Percentiles rank a stretch among this genome's conserved stretches.
These are phyloP conservation scores for Alisma plantagoaquatica DNA, from an alignment of 106 monocot genomes.

Conservation along the genomic window DNA sequence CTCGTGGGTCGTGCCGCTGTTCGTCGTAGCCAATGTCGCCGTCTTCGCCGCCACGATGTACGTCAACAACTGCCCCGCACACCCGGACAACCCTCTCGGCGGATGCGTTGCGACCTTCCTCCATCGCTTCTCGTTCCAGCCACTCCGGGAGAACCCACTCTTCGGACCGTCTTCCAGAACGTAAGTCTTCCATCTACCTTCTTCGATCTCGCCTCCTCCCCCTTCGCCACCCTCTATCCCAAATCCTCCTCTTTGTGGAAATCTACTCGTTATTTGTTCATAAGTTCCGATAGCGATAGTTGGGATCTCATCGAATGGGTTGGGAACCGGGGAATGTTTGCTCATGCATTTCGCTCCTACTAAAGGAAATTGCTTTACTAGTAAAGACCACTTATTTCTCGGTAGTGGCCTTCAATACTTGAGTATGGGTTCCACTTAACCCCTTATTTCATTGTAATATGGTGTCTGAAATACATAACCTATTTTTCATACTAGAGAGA, in stretches of 20 bases:
- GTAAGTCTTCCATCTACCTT: conserved; percentile 8
- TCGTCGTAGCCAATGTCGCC: conserved; percentile 17
- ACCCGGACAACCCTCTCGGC: background rate
- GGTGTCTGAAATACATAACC: too few relatives aligned
- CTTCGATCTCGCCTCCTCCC: too few relatives aligned
- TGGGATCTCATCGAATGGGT: too few relatives aligned
- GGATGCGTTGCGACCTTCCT: conserved; percentile 19
- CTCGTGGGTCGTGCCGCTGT: conserved; percentile 16
- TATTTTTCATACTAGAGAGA: too few relatives aligned
- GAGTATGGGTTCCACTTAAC: too few relatives aligned
- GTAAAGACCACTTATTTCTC: background rate
- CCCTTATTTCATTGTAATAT: too few relatives aligned
- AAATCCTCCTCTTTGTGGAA: background rate
- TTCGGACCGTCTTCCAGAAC: conserved; percentile 28
- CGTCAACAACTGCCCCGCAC: conserved; percentile 38
- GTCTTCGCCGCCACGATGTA: conserved; percentile 23
- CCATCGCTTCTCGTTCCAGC: conserved; percentile 39
- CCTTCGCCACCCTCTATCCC: background rate
- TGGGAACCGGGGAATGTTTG: too few relatives aligned
- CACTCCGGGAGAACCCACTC: conserved; percentile 30
- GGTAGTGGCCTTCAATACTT: background rate
- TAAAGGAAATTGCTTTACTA: too few relatives aligned
- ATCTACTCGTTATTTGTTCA: background rate
- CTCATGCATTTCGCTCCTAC: too few relatives aligned
- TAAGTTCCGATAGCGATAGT: background rate